Base-by-base conservation (phyloP, 1,284 basidiomycete species). In the Moniliella sp. region DNA sequence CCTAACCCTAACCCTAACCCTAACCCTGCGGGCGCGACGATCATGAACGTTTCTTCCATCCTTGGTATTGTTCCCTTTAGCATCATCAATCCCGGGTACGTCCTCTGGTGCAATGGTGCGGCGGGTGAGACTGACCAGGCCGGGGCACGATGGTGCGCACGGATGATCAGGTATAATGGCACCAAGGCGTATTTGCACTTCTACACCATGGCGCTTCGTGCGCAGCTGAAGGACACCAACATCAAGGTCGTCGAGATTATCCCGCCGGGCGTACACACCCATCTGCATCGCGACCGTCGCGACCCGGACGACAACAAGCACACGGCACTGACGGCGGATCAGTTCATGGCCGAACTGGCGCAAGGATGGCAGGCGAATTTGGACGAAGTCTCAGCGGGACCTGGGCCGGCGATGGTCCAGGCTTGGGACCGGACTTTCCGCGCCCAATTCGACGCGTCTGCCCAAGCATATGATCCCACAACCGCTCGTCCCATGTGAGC, bases 251-350 rank as follows among this genome's bases (percentile, higher is more conserved):
- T 56, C 25, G 53, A 57, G 41, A 45, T 57, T 10, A 44, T 50
- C 1, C 53, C 53, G 3, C 53, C 53, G 3, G 43, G 41, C n/a
- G 53, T 56, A 4, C 44, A 45, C 1, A 48, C 43, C 2, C 46
- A 53, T 32, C 36, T 48, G 15, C 48, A 52, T 27, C 39, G 53
- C 5, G 46, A 48, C 26, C 29, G 46, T 8, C 39, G 39, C 27
- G 44, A 48, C 27, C 47, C 46, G 17, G 45, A 49, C 27, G 51
- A 54, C 33, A 54, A 54, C 40, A 54, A 54, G 37, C 52, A 54
- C 30, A 39, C 35, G 28, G 39, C 40, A 19, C 27, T 54, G 13
- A 50, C 48, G 5, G 32, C 50, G 9, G 43, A 53, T 32, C 47
- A 54, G 30, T 53, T 54, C 32, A 54, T 54, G 41, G 40, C 43